A percentile compares a stretch with the other conserved stretches of the same genome.
Conservation (phyloP, 129 eudicot genomes). For the Artemisia tridentata region DNA sequence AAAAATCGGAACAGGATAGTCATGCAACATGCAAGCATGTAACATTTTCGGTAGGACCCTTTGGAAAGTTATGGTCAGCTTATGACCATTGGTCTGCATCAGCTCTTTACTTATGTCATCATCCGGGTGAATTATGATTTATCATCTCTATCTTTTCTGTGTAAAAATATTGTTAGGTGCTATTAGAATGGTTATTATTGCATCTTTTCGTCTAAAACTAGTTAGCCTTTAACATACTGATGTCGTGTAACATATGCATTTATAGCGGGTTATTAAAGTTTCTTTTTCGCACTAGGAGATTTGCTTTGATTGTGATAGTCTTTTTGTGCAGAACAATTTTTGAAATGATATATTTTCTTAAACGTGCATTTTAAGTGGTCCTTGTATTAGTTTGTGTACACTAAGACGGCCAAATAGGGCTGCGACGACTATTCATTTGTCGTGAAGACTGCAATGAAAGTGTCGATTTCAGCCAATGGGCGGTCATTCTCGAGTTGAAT, state of each 20-base stretch:
- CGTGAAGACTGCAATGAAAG: background rate
- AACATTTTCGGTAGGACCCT: conserved; percentile 29
- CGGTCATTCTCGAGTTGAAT: conserved; percentile 7
- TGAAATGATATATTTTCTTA: background rate
- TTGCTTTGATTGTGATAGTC: background rate
- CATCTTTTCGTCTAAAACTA: background rate
- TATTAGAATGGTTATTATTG: too few species aligned
- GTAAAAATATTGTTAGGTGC: too few species aligned
- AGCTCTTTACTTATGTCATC: conserved; percentile 12
- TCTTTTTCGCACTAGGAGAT: background rate
- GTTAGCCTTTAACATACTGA: background rate
- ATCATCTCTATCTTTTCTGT: background rate
- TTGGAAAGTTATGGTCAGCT: conserved; percentile 27
- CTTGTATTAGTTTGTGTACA: background rate
- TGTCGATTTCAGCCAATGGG: background rate
- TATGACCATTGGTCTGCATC: conserved; percentile 29
- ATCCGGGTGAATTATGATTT: background rate
- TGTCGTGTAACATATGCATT: background rate
- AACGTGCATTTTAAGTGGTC: conserved; percentile 2
- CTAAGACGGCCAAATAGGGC: conserved; percentile 5
- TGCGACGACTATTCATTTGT: background rate
- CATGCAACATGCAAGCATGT: conserved; percentile 19
- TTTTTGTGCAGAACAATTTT: background rate
- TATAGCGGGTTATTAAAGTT: too few species aligned
- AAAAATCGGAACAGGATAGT: conserved; percentile 23